Evolutionary conservation across 768 basidiomycete species (phyloP).

Genomic region (Leucosporidium yakuticum): DNA sequence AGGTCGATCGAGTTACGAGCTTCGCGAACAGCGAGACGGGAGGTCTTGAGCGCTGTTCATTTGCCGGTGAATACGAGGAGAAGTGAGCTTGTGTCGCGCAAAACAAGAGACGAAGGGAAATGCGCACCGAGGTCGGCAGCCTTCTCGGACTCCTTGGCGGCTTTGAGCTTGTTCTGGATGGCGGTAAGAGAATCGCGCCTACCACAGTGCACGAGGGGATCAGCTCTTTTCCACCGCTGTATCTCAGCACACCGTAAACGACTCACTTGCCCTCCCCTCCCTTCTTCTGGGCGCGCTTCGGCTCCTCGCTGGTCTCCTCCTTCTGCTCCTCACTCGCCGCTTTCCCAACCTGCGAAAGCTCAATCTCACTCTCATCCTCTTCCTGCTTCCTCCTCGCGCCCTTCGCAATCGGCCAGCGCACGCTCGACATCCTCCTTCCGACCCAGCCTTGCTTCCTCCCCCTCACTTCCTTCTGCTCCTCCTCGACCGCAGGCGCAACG

Average conservation of each 20-base stretch:
- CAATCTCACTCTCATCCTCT: not conserved
- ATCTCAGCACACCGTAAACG: not conserved
- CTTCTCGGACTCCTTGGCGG: slow-evolving; percentile 7
- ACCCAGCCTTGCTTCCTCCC: too few relatives aligned
- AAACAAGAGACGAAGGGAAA: not conserved
- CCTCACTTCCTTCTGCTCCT: too few relatives aligned
- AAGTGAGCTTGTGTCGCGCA: not conserved
- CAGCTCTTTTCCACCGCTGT: not conserved
- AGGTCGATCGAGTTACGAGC: slow-evolving; percentile 11
- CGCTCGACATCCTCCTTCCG: not conserved
- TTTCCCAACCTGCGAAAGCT: not conserved
- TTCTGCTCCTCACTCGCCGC: not conserved
- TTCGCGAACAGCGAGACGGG: slow-evolving; percentile 1
- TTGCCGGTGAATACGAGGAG: not conserved
- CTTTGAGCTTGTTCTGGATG: slow-evolving; percentile 3
- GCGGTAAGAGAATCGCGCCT: slow-evolving; percentile 7
- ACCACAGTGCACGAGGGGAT: not conserved
- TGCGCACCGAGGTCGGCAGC: slow-evolving; percentile 13
- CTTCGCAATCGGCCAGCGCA: not conserved
- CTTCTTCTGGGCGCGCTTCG: not conserved
- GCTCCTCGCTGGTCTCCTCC: not conserved
- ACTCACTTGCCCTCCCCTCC: not conserved
- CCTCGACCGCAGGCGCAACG: slow-evolving; percentile 6
- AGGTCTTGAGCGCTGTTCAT: not conserved
- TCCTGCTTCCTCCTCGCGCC: not conserved